phyloP scores from a whole-genome alignment of 2,329 filamentous ascomycete species.

The Fusarium irregulare region DNA sequence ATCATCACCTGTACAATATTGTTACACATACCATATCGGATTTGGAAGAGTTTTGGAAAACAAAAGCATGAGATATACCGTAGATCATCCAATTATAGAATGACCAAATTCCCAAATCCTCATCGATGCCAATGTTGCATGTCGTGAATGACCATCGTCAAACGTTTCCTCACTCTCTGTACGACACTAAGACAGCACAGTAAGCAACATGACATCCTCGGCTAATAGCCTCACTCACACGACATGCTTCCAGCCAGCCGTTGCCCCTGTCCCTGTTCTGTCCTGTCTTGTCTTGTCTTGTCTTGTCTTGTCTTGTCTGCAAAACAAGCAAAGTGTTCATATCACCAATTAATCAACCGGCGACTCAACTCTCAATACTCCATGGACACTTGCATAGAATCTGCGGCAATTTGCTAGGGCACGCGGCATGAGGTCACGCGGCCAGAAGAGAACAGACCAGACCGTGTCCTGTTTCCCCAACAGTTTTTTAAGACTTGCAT shows the following conservation, averaged over 20 bases:
- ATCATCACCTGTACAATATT: conserved; percentile 14
- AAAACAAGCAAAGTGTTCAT: neutral
- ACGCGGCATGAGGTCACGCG: conserved; percentile 41
- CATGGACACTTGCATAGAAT: neutral
- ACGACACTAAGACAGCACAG: neutral
- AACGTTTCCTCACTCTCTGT: neutral
- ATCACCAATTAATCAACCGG: conserved; percentile 5
- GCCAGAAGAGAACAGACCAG: conserved; percentile 28
- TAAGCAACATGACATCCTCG: conserved; percentile 20
- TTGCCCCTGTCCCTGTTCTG: conserved; percentile 3
- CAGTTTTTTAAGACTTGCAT: conserved; percentile 35
- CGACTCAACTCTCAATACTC: neutral
- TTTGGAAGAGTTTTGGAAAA: conserved; percentile 7
- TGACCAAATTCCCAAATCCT: neutral
- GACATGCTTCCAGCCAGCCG: neutral
- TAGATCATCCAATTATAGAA: conserved; percentile 27
- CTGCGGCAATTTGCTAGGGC: conserved; percentile 13
- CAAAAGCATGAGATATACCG: conserved; percentile 30
- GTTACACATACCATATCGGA: conserved; percentile 14
- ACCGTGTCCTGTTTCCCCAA: conserved; percentile 36
- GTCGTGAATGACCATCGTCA: conserved; percentile 24
- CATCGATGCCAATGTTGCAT: conserved; percentile 23
- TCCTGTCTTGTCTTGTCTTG: too few species aligned
- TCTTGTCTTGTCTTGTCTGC: too few species aligned
- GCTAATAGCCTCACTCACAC: conserved; percentile 23